phyloP scores from a whole-genome alignment of 1,284 basidiomycete species.

The Neolentinus lepideus region DNA sequence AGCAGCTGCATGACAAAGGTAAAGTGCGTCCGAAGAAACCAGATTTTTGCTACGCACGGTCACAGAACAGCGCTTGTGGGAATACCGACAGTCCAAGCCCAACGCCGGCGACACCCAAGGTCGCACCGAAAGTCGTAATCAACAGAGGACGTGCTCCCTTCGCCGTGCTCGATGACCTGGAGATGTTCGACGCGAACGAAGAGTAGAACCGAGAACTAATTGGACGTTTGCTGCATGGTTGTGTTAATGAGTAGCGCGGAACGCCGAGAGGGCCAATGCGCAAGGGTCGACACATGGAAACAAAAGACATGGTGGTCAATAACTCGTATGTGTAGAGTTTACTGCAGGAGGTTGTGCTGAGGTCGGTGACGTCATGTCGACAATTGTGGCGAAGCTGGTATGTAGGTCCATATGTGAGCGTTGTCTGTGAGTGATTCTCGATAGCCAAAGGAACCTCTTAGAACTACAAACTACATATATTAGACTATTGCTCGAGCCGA shows the following conservation, averaged over 20 bases:
- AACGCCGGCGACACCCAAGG: slow-evolving; percentile 11
- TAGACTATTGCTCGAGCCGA: too few relatives aligned
- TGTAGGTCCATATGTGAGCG: not conserved
- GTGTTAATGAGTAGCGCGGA: not conserved
- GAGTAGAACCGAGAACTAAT: not conserved
- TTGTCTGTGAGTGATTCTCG: not conserved
- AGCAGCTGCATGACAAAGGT: not conserved
- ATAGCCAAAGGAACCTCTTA: too few relatives aligned
- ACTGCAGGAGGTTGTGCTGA: not conserved
- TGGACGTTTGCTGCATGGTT: not conserved
- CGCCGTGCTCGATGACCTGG: not conserved
- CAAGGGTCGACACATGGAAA: not conserved
- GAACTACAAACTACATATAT: too few relatives aligned
- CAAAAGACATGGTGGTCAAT: not conserved
- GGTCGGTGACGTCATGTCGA: not conserved
- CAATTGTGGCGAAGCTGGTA: not conserved
- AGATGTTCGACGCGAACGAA: not conserved
- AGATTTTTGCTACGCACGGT: slow-evolving; percentile 18
- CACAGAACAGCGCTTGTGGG: slow-evolving; percentile 21
- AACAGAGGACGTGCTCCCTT: not conserved
- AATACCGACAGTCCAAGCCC: slow-evolving; percentile 19
- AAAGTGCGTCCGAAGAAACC: not conserved
- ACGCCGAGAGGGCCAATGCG: not conserved
- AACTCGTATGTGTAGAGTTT: too few relatives aligned
- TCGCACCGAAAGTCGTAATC: not conserved